These are phyloP conservation scores for Rosa rugosa DNA, from an alignment of 306 rosid species.

Conservation along the genomic window DNA sequence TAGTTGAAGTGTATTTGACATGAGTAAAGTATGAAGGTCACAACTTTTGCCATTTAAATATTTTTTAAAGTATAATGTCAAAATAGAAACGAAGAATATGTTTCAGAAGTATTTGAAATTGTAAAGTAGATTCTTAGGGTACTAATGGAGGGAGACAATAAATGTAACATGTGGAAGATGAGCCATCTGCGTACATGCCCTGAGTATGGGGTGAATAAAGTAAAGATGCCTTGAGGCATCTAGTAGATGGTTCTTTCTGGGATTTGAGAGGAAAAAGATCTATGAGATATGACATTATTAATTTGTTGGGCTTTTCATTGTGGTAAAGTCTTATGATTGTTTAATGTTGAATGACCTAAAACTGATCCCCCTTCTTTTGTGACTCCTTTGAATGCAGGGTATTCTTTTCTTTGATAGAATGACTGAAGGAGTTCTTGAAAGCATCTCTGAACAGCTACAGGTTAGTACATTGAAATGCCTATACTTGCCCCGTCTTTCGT, in stretches of 20 bases:
- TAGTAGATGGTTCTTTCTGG: background rate
- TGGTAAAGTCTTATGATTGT: background rate
- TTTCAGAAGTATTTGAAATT: too few relatives aligned
- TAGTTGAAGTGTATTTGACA: background rate
- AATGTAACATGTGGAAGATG: background rate
- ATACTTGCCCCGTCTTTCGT: slow-evolving; percentile 16
- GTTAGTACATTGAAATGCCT: slow-evolving; percentile 40
- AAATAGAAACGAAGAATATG: background rate
- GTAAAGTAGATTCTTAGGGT: background rate
- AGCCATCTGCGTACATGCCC: background rate
- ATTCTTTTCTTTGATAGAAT: slow-evolving; percentile 88
- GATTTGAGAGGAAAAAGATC: background rate
- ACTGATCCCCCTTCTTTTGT: slow-evolving; percentile 16
- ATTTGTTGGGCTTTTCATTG: background rate
- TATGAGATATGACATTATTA: background rate
- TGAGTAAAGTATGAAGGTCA: background rate
- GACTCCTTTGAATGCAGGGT: slow-evolving; percentile 52
- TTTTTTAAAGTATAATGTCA: background rate
- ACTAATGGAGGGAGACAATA: background rate
- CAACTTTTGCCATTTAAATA: background rate
- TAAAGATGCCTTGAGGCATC: background rate
- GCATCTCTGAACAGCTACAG: slow-evolving; percentile 61
- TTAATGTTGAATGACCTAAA: background rate
- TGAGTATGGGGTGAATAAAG: background rate
- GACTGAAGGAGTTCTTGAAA: slow-evolving; percentile 72